Percentiles rank a stretch among this genome's conserved stretches.
These are phyloP conservation scores for Leccinum subgranulosum DNA, from an alignment of 768 basidiomycete genomes.

Conservation along the genomic window DNA sequence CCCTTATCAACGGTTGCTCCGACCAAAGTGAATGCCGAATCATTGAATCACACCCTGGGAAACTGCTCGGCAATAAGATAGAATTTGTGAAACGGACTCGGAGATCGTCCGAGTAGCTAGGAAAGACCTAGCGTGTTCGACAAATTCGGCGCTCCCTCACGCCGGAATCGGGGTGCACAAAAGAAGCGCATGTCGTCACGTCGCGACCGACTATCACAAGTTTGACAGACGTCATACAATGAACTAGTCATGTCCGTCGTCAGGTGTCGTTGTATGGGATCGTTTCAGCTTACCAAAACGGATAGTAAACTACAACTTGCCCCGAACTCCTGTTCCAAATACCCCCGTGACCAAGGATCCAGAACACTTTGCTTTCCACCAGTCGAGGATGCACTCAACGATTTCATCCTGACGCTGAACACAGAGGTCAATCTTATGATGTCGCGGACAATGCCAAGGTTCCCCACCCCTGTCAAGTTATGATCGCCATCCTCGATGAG, in stretches of 20 bases:
- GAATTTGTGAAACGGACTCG: not conserved
- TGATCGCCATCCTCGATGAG: constrained; percentile 76
- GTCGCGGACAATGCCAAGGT: not conserved
- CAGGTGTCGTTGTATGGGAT: not conserved
- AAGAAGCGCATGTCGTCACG: not conserved
- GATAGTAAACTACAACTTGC: constrained; percentile 38
- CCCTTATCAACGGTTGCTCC: not conserved
- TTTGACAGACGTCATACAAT: not conserved
- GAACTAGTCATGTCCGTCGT: not conserved
- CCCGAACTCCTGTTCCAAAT: constrained; percentile 55
- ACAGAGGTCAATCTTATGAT: constrained; percentile 2
- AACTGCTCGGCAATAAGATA: not conserved
- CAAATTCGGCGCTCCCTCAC: not conserved
- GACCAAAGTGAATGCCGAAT: not conserved
- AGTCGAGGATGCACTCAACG: constrained; percentile 63
- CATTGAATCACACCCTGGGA: not conserved
- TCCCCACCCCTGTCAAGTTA: constrained; percentile 61
- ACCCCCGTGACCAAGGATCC: constrained; percentile 57
- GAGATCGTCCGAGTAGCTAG: constrained; percentile 4
- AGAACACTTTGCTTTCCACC: constrained; percentile 53
- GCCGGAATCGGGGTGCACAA: not conserved
- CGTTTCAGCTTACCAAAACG: not conserved
- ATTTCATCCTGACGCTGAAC: constrained; percentile 60
- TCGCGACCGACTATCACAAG: not conserved
- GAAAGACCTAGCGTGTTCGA: not conserved